Conservation (phyloP, 768 basidiomycete genomes). For the Sporobolomyces pararoseus region DNA sequence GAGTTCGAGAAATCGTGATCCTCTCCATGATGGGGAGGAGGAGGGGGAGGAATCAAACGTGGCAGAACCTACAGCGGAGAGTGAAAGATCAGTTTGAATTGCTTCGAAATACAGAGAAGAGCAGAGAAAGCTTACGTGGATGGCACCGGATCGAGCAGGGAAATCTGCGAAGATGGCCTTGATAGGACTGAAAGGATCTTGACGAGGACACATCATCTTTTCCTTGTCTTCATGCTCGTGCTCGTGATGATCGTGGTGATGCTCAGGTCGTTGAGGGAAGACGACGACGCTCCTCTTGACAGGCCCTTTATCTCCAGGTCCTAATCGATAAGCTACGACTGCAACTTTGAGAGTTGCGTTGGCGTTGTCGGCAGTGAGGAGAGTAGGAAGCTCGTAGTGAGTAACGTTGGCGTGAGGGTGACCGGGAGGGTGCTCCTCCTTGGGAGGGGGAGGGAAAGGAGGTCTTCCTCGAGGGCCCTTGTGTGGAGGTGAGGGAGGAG, state of each 20-base stretch:
- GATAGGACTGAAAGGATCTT: constrained; percentile 47
- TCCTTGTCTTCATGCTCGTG: constrained; percentile 1
- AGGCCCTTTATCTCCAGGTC: constrained; percentile 39
- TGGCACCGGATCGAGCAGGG: constrained; percentile 50
- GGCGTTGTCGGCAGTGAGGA: constrained; percentile 31
- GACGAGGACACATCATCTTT: constrained; percentile 26
- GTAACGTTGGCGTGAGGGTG: constrained; percentile 35
- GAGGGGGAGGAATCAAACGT: constrained; percentile 36
- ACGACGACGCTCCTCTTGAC: constrained; percentile 36
- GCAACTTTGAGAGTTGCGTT: constrained; percentile 41
- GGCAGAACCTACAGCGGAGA: constrained; percentile 21
- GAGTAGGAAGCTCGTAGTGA: constrained; percentile 42
- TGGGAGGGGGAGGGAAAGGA: constrained; percentile 15
- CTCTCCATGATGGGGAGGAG: constrained; percentile 31
- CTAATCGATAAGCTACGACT: constrained; percentile 36
- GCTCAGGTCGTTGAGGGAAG: constrained; percentile 5
- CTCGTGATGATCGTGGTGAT: background rate
- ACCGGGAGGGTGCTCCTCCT: constrained; percentile 1
- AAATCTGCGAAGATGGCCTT: constrained; percentile 49
- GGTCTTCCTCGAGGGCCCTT: background rate
- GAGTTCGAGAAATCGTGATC: background rate
- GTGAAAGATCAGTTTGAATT: background rate
- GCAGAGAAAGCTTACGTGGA: constrained; percentile 46
- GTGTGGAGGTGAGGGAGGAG: constrained; percentile 1
- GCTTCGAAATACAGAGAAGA: no score